Conservation (phyloP, 345 rosid species). For the Sonneratia caseolaris region DNA sequence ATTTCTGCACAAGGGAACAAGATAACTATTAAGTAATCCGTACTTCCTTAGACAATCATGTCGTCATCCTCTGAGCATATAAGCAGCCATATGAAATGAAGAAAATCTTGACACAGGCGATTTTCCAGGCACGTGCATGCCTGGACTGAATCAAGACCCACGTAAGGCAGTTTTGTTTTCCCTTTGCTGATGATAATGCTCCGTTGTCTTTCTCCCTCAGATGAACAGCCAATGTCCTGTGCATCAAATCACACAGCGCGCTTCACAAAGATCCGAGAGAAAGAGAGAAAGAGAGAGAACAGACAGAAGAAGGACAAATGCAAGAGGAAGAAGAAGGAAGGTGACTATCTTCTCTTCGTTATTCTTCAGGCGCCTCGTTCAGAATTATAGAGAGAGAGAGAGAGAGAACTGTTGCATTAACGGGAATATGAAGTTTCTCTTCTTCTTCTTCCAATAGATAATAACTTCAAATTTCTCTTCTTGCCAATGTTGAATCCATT, state of each 20-base stretch:
- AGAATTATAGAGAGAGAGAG: slow-evolving; percentile 2
- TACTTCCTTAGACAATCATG: not conserved
- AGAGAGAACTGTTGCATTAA: slow-evolving; percentile 5
- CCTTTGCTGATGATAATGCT: not conserved
- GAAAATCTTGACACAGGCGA: too few relatives aligned
- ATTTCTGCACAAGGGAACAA: not conserved
- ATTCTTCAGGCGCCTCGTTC: not conserved
- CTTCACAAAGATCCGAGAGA: not conserved
- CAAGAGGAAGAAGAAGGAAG: not conserved
- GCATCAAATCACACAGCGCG: not conserved
- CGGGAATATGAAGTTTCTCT: not conserved
- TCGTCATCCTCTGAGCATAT: not conserved
- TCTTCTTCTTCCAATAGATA: too few relatives aligned
- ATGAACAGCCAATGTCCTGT: not conserved
- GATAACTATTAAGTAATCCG: not conserved
- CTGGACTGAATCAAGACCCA: not conserved
- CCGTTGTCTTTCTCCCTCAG: not conserved
- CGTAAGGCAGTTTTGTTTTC: not conserved
- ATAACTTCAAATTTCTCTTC: too few relatives aligned
- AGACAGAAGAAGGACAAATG: not conserved
- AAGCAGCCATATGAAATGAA: not conserved
- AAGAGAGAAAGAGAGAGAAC: not conserved
- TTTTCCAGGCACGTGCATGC: not conserved
- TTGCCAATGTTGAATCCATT: too few relatives aligned
- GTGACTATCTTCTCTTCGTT: not conserved